Percentiles rank a stretch among this genome's conserved stretches.
These are phyloP conservation scores for Spirogloea muscicola DNA, from an alignment of 139 green algal species.

Conservation along the genomic window DNA sequence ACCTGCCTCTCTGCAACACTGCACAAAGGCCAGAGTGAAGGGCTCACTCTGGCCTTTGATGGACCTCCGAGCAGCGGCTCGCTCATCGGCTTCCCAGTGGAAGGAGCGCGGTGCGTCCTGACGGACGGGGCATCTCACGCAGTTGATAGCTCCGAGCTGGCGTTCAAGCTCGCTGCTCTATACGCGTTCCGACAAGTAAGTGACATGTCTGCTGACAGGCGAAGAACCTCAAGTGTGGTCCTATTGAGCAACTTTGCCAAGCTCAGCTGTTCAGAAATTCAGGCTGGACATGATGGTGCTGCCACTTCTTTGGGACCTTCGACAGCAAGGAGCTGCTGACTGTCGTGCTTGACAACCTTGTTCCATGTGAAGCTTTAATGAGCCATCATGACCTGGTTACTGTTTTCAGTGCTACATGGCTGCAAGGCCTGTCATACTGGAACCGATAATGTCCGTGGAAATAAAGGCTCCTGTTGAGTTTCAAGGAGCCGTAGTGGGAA, in stretches of 20 bases:
- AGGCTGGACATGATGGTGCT: too few relatives aligned
- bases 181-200: conserved; percentile 72
- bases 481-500: conserved; percentile 85
- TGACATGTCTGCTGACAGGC: background rate
- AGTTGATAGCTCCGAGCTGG: conserved; percentile 93
- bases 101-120: conserved; percentile 80
- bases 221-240: too few relatives aligned
- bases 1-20: too few relatives aligned
- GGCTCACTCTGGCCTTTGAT: too few relatives aligned
- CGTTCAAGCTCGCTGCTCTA: conserved; percentile 91
- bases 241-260: too few relatives aligned
- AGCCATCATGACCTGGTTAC: too few relatives aligned
- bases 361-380: too few relatives aligned
- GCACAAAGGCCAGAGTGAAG: too few relatives aligned
- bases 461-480: conserved; percentile 78
- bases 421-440: conserved; percentile 74
- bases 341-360: too few relatives aligned
- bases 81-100: conserved; percentile 51
- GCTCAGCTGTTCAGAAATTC: too few relatives aligned
- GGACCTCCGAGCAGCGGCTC: conserved; percentile 22
- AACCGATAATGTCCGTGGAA: conserved; percentile 97
- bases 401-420: conserved; percentile 61
- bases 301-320: too few relatives aligned
- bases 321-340: too few relatives aligned
- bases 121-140: conserved; percentile 86